phyloP scores from a whole-genome alignment of 768 basidiomycete species.

The Panaeolus papilionaceus region DNA sequence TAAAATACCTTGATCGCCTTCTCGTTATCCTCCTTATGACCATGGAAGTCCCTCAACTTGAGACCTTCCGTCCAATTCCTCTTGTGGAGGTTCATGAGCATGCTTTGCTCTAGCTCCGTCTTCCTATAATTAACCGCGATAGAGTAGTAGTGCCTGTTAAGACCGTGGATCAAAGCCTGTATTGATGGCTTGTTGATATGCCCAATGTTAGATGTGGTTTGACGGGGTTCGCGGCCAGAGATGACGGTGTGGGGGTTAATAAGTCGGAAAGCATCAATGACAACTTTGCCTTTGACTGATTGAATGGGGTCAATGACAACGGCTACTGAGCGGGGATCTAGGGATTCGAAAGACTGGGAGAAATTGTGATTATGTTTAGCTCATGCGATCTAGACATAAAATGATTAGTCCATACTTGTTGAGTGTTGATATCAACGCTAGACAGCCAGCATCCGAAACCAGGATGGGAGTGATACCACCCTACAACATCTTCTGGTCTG shows the following conservation, averaged over 20 bases:
- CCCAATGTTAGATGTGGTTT: conserved; percentile 98
- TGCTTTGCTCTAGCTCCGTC: conserved; percentile 96
- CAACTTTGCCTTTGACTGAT: conserved; percentile 98
- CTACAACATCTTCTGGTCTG: conserved; percentile 97
- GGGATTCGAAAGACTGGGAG: conserved; percentile 90
- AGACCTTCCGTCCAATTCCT: conserved; percentile 99
- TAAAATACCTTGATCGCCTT: conserved; percentile 87
- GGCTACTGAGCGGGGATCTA: conserved; percentile 92
- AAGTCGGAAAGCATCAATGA: conserved; percentile 98
- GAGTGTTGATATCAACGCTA: conserved; percentile 98
- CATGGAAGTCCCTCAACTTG: conserved; percentile 88
- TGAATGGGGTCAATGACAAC: conserved; percentile 99
- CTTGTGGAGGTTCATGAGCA: conserved; percentile 99
- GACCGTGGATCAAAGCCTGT: conserved; percentile 95
- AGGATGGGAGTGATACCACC: conserved; percentile 99
- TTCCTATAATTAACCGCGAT: conserved; percentile 98
- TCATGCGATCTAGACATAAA: background rate
- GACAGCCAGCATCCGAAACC: conserved; percentile 99
- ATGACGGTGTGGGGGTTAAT: conserved; percentile 93
- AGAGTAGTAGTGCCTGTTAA: conserved; percentile 98
- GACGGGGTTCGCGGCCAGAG: conserved; percentile 92
- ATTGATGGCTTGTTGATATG: conserved; percentile 99
- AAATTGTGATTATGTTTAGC: background rate
- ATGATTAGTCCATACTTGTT: conserved; percentile 65
- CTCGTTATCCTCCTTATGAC: conserved; percentile 89